Evolutionary conservation across 2,329 filamentous ascomycete genomes (phyloP).

Genomic region (Cladobotryum protrusum): DNA sequence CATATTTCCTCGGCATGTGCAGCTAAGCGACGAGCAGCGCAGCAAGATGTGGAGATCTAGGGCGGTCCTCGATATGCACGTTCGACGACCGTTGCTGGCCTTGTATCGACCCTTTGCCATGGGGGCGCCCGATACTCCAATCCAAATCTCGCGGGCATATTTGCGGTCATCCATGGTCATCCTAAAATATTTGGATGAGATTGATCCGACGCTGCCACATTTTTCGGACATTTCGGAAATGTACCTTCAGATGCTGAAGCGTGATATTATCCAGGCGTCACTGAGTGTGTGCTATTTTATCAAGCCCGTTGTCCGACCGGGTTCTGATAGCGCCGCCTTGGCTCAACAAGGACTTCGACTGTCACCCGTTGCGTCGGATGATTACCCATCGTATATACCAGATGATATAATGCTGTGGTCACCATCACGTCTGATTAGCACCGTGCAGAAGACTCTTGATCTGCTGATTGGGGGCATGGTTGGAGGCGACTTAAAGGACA

Average conservation of each 20-base stretch:
- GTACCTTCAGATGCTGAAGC: slow-evolving; percentile 47
- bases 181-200: slow-evolving; percentile 49
- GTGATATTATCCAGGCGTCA: slow-evolving; percentile 49
- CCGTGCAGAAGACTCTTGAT: slow-evolving; percentile 43
- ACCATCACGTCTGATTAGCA: slow-evolving; percentile 32
- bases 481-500: slow-evolving; percentile 45
- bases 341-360: slow-evolving; percentile 26
- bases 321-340: slow-evolving; percentile 23
- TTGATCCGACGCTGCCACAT: slow-evolving; percentile 41
- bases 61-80: slow-evolving; percentile 48
- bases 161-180: slow-evolving; percentile 50
- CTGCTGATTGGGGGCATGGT: slow-evolving; percentile 40
- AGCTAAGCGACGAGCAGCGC: slow-evolving; percentile 36
- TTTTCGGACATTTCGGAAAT: slow-evolving; percentile 45
- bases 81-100: slow-evolving; percentile 45
- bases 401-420: slow-evolving; percentile 38
- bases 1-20: slow-evolving; percentile 42
- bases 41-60: slow-evolving; percentile 47
- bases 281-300: slow-evolving; percentile 53
- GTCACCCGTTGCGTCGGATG: slow-evolving; percentile 30
- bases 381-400: slow-evolving; percentile 27
- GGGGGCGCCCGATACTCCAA: slow-evolving; percentile 43
- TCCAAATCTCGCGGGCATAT: slow-evolving; percentile 47
- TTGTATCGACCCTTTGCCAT: slow-evolving; percentile 51
- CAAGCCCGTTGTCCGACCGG: slow-evolving; percentile 26